A percentile compares a stretch with the other conserved stretches of the same genome.
phyloP scores from a whole-genome alignment of 2,329 filamentous ascomycete species.

The Cryphonectria naterciae region DNA sequence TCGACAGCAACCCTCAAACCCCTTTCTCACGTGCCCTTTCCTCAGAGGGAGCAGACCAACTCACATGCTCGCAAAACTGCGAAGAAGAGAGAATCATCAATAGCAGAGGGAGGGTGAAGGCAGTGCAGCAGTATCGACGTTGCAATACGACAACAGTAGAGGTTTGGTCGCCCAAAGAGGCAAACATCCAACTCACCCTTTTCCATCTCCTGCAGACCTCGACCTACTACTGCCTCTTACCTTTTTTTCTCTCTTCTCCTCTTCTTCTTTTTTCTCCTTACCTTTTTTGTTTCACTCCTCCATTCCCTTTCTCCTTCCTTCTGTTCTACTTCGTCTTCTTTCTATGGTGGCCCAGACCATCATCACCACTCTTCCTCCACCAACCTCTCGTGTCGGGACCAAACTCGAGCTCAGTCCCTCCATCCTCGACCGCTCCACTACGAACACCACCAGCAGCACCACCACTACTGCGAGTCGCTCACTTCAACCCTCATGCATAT shows the following conservation, averaged over 20 bases:
- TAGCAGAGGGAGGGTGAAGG: neutral
- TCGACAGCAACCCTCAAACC: neutral
- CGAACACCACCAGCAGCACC: conserved; percentile 2
- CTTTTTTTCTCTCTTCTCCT: neutral
- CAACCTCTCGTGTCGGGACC: neutral
- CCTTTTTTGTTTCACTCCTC: no score
- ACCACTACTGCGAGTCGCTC: conserved; percentile 3
- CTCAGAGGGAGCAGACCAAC: neutral
- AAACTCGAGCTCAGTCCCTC: conserved; percentile 2
- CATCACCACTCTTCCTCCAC: neutral
- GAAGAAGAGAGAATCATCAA: neutral
- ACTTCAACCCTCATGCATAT: conserved; percentile 24
- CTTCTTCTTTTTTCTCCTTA: neutral
- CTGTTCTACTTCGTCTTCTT: neutral
- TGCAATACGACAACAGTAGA: neutral
- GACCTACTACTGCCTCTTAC: neutral
- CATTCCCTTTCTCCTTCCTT: neutral
- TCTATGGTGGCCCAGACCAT: conserved; percentile 1
- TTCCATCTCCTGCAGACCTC: neutral
- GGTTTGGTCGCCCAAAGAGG: neutral
- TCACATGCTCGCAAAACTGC: neutral
- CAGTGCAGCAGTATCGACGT: neutral
- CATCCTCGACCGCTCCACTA: neutral
- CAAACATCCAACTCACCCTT: neutral
- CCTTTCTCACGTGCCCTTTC: neutral